Percentiles rank a stretch among this genome's conserved stretches.
Evolutionary conservation across 2,329 filamentous ascomycete genomes (phyloP).

Genomic region (Pezicula carpinea): DNA sequence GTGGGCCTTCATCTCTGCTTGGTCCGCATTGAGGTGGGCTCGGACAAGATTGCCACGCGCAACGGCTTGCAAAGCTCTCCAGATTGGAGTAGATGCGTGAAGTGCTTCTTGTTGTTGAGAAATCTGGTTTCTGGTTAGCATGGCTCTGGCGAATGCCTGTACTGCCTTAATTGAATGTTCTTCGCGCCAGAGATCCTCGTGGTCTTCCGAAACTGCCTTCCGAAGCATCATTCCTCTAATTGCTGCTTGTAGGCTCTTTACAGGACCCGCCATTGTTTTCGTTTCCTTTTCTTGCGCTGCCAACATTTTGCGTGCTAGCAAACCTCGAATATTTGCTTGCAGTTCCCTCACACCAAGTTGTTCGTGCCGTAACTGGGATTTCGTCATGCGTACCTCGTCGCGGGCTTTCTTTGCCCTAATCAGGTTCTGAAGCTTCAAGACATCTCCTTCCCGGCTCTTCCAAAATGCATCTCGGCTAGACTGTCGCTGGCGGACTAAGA

Average conservation of each 20-base stretch:
- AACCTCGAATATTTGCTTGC: constrained; percentile 63
- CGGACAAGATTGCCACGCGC: constrained; percentile 43
- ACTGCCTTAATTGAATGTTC: constrained; percentile 47
- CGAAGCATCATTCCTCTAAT: constrained; percentile 64
- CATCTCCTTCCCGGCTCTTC: constrained; percentile 64
- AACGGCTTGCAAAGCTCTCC: constrained; percentile 41
- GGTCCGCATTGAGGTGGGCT: constrained; percentile 38
- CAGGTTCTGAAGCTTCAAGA: constrained; percentile 78
- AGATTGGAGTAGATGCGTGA: constrained; percentile 42
- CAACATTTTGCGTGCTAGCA: constrained; percentile 56
- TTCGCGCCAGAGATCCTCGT: constrained; percentile 46
- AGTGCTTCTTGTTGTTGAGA: constrained; percentile 46
- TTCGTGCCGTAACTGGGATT: constrained; percentile 56
- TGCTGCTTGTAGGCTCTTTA: constrained; percentile 59
- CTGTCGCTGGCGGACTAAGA: constrained; percentile 63
- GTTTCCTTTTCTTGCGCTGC: constrained; percentile 52
- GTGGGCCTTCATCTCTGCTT: constrained; percentile 48
- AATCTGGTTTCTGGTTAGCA: constrained; percentile 52
- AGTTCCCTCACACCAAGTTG: constrained; percentile 61
- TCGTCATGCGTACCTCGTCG: constrained; percentile 50
- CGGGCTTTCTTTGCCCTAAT: constrained; percentile 65
- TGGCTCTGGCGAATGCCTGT: constrained; percentile 63
- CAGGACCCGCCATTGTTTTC: constrained; percentile 43
- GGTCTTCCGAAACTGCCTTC: constrained; percentile 46
- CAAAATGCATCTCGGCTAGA: constrained; percentile 60